These are phyloP conservation scores for Petunia axillaris DNA, from an alignment of 257 asterid species.

Conservation along the genomic window DNA sequence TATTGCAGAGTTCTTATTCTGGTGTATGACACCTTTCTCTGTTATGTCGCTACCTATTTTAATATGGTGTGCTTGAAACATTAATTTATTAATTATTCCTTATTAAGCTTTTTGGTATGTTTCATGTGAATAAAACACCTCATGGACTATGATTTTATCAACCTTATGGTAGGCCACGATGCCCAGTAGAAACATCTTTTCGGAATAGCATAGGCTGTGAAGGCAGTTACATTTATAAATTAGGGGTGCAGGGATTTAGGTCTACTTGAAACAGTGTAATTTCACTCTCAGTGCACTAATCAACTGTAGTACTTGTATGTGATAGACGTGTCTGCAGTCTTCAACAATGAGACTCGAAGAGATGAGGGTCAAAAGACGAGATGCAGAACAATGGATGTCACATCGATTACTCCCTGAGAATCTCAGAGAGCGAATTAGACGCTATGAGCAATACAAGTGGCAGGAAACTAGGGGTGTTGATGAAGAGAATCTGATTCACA, in stretches of 20 bases:
- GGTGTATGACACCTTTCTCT: not conserved
- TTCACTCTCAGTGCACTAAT: conserved; percentile 22
- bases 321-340: conserved; percentile 89
- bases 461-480: conserved; percentile 97
- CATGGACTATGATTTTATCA: not conserved
- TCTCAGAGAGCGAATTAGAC: conserved; percentile 74
- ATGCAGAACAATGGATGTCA: conserved; percentile 98
- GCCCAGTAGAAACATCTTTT: not conserved
- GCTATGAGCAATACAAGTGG: conserved; percentile 94
- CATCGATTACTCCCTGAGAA: conserved; percentile 89
- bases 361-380: conserved; percentile 97
- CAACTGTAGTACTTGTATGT: conserved; percentile 35
- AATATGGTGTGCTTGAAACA: not conserved
- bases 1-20: conserved; percentile 20
- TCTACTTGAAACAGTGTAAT: not conserved
- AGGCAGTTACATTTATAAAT: not conserved
- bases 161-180: conserved; percentile 5
- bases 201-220: conserved; percentile 1
- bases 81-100: not conserved
- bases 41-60: not conserved
- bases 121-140: not conserved
- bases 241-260: not conserved
- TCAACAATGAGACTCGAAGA: conserved; percentile 89
- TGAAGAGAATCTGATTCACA: conserved; percentile 77
- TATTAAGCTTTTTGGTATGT: not conserved